Evolutionary conservation across 345 rosid genomes (phyloP), one percentile per base, ranked within the genome.

Genomic region (Cardamine resedifolia): DNA sequence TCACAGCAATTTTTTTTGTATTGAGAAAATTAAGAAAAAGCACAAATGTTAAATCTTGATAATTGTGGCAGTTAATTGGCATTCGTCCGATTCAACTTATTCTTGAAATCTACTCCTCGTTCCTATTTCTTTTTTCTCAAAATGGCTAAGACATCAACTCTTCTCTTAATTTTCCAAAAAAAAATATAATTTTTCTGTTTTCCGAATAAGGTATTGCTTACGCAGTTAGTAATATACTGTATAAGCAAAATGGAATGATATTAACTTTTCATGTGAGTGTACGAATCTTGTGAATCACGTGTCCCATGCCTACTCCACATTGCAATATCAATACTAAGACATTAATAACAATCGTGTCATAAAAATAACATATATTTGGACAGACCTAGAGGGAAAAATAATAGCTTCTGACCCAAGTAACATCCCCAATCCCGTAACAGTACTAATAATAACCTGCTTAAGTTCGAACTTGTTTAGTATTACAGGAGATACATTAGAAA

Each of bases 71-170:
- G n/a, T n/a, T n/a, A n/a, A n/a, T n/a, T n/a, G n/a, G n/a, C n/a
- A n/a, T n/a, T 41, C 47, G 7, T 41, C 18, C 47, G 47, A 41
- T 41, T 18, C 47, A 41, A 15, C 47, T 41, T 41, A 41, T 5
- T 55, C 51, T 71, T 26, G 52, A 60, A 60, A 61, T 36, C 51
- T 62, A 72, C 51, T 28, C 9, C 20, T 62, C 62, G 33, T 63
- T 52, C 5, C 70, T 63, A 63, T 63, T 27, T 72, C 10, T 21
- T 30, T 28, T 7, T 41, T 24, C n/a, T 18, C 58, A 7, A 47
- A 36, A 10, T 71, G 12, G 47, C 53, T 20, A 52, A 41, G 7
- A 12, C 33, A 39, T 28, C n/a, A 6, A 59, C 41, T 44, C 45
- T 21, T 68, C 15, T 50, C 70, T 20, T 65, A 15, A 39, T 11